phyloP scores from a whole-genome alignment of 2,329 filamentous ascomycete genomes.

The Pseudogymnoascus sp. region DNA sequence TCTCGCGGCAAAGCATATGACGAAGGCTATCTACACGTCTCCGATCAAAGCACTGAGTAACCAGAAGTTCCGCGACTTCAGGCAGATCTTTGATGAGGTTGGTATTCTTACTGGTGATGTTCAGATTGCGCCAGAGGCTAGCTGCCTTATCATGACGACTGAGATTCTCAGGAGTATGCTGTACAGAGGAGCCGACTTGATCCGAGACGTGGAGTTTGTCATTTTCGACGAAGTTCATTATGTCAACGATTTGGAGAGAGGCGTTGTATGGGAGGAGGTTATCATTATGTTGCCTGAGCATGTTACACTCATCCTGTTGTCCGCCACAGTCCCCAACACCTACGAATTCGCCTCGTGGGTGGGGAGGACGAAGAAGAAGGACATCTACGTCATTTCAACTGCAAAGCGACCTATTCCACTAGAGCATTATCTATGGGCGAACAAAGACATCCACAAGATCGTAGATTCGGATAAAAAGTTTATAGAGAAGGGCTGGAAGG shows the following conservation, averaged over 20 bases:
- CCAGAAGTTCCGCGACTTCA: slow-evolving; percentile 96
- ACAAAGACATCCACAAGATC: slow-evolving; percentile 87
- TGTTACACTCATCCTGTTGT: slow-evolving; percentile 88
- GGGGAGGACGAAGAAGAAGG: slow-evolving; percentile 92
- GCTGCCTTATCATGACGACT: slow-evolving; percentile 98
- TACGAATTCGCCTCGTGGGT: slow-evolving; percentile 98
- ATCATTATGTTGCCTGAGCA: slow-evolving; percentile 99
- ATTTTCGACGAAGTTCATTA: slow-evolving; percentile 99
- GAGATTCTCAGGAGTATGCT: slow-evolving; percentile 98
- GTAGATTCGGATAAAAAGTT: slow-evolving; percentile 90
- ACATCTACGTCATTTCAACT: slow-evolving; percentile 98
- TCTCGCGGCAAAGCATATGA: slow-evolving; percentile 96
- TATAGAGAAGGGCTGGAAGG: slow-evolving; percentile 87
- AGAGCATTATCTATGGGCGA: slow-evolving; percentile 94
- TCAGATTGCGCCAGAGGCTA: slow-evolving; percentile 94
- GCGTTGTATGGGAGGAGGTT: slow-evolving; percentile 98
- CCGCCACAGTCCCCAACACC: slow-evolving; percentile 94
- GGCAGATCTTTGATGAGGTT: slow-evolving; percentile 83
- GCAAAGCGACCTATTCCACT: slow-evolving; percentile 89
- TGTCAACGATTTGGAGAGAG: slow-evolving; percentile 90
- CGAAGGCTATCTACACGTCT: slow-evolving; percentile 97
- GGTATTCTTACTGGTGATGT: slow-evolving; percentile 96
- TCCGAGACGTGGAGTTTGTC: slow-evolving; percentile 95
- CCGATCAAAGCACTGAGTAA: slow-evolving; percentile 98
- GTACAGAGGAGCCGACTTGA: slow-evolving; percentile 89